phyloP scores from a whole-genome alignment of 169 alveolate genomes.

The Prorocentrum cordatum region DNA sequence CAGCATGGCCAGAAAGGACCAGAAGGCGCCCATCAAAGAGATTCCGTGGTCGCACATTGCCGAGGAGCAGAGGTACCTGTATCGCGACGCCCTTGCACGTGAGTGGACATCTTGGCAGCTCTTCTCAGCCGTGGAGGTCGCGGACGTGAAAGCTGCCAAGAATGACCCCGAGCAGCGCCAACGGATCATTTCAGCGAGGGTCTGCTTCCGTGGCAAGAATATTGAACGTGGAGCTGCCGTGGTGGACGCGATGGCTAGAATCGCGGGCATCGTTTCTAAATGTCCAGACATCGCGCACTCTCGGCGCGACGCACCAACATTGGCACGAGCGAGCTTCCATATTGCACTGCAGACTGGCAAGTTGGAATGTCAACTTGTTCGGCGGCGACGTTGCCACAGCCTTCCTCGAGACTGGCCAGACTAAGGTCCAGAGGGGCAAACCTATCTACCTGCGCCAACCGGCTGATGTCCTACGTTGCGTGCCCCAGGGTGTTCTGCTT shows the following conservation, averaged over 20 bases:
- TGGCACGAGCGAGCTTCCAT: neutral
- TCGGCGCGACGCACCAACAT: neutral
- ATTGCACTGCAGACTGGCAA: neutral
- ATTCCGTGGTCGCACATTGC: too few relatives aligned
- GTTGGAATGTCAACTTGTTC: neutral
- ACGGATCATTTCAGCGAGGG: neutral
- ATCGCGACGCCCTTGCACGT: too few relatives aligned
- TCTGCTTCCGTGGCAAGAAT: conserved; percentile 7
- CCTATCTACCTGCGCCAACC: conserved; percentile 8
- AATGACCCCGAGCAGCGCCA: too few relatives aligned
- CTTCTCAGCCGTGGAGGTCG: too few relatives aligned
- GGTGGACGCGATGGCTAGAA: neutral
- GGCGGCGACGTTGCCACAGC: neutral
- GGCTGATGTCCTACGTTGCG: neutral
- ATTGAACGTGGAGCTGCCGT: neutral
- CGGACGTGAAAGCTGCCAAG: too few relatives aligned
- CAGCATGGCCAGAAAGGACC: too few relatives aligned
- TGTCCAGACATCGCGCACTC: neutral
- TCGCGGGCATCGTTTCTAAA: neutral
- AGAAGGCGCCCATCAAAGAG: too few relatives aligned
- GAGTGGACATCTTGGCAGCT: too few relatives aligned
- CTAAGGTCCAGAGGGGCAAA: neutral
- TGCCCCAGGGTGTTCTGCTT: neutral
- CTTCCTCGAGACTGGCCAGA: neutral
- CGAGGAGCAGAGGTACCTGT: too few relatives aligned